These are phyloP conservation scores for Psilocybe subaeruginosa DNA, from an alignment of 768 basidiomycete species.

Conservation along the genomic window DNA sequence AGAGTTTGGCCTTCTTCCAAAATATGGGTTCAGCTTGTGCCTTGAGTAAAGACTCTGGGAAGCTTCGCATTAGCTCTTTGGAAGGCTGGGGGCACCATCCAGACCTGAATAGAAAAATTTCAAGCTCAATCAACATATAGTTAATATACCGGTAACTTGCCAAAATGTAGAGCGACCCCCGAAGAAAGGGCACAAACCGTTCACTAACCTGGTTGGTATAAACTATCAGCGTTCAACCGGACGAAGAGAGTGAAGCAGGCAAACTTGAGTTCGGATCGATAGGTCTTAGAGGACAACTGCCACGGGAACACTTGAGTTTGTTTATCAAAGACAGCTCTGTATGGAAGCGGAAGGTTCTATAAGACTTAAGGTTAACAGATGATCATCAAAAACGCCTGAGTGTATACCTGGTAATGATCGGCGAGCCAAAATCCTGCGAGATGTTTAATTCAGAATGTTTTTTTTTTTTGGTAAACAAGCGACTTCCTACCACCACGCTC, in stretches of 20 bases:
- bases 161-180: not conserved
- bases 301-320: not conserved
- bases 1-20: not conserved
- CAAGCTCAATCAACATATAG: too few relatives aligned
- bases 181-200: not conserved
- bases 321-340: not conserved
- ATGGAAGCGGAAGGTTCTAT: not conserved
- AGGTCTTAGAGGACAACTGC: not conserved
- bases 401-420: not conserved
- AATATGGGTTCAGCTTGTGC: not conserved
- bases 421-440: not conserved
- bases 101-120: not conserved
- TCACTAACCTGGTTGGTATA: not conserved
- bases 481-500: not conserved
- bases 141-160: not conserved
- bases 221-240: not conserved
- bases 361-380: not conserved
- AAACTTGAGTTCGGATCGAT: not conserved
- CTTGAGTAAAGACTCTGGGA: not conserved
- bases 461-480: not conserved
- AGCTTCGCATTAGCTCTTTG: not conserved
- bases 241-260: not conserved
- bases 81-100: not conserved
- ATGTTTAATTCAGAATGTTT: not conserved
- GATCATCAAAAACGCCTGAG: not conserved